Evolutionary conservation across 352 stramenopile species (phyloP).

Genomic region (Globisporangium polare): DNA sequence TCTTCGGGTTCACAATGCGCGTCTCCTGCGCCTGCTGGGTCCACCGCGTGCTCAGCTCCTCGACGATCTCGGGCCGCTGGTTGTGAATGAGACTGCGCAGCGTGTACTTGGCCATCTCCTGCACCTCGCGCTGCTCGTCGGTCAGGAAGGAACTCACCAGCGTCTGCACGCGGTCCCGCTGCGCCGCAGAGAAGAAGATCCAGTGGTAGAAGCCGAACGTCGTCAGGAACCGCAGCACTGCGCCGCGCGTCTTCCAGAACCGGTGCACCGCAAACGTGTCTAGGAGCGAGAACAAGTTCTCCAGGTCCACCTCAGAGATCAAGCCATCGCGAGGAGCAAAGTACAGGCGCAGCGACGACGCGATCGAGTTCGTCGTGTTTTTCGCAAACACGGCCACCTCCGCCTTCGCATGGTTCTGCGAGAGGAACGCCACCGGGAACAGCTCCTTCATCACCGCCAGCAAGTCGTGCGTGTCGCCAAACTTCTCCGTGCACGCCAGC

Average conservation of each 20-base stretch:
- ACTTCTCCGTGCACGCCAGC: slow-evolving; percentile 47
- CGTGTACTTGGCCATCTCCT: slow-evolving; percentile 77
- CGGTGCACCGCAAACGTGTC: slow-evolving; percentile 35
- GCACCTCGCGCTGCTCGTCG: slow-evolving; percentile 73
- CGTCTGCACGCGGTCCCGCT: slow-evolving; percentile 44
- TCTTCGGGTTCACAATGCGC: slow-evolving; percentile 54
- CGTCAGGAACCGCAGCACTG: slow-evolving; percentile 69
- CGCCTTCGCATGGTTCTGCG: slow-evolving; percentile 63
- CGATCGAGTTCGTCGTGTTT: slow-evolving; percentile 50
- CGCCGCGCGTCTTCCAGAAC: slow-evolving; percentile 67
- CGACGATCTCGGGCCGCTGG: slow-evolving; percentile 31
- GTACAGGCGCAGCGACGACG: slow-evolving; percentile 53
- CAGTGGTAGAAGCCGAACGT: slow-evolving; percentile 78
- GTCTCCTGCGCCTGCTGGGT: slow-evolving; percentile 31
- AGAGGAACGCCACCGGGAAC: slow-evolving; percentile 61
- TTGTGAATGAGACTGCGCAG: slow-evolving; percentile 64
- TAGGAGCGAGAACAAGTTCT: slow-evolving; percentile 34
- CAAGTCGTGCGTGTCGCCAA: slow-evolving; percentile 44
- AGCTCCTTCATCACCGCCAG: slow-evolving; percentile 39
- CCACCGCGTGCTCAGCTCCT: slow-evolving; percentile 33
- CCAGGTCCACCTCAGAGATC: slow-evolving; percentile 10
- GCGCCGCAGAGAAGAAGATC: slow-evolving; percentile 34
- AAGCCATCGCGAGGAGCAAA: slow-evolving; percentile 10
- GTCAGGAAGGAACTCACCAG: slow-evolving; percentile 53
- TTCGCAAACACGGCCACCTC: slow-evolving; percentile 66